Conservation (phyloP, 768 basidiomycete species). For the Xerocomus potaroensis region DNA sequence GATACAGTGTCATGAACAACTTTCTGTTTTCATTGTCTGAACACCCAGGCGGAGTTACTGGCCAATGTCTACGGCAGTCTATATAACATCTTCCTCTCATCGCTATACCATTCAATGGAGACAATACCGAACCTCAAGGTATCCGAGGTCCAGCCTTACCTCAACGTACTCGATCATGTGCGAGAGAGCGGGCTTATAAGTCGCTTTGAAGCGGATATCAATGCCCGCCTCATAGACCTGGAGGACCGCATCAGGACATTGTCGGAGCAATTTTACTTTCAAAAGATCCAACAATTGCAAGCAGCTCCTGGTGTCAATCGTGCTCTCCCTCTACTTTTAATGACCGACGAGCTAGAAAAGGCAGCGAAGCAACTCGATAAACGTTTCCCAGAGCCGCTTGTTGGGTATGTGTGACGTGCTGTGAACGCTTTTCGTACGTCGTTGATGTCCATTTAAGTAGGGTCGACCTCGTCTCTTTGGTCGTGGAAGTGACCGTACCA, state of each 20-base stretch:
- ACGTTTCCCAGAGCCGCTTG: conserved; percentile 77
- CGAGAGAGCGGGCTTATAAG: conserved; percentile 66
- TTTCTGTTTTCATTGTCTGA: conserved; percentile 5
- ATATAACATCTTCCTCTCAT: conserved; percentile 84
- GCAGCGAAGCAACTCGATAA: conserved; percentile 78
- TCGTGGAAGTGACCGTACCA: conserved; percentile 66
- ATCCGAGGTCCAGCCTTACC: conserved; percentile 60
- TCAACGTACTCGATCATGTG: conserved; percentile 67
- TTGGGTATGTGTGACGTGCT: conserved; percentile 52
- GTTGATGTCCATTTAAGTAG: conserved; percentile 38
- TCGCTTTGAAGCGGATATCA: conserved; percentile 70
- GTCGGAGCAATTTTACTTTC: conserved; percentile 56
- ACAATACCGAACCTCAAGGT: conserved; percentile 67
- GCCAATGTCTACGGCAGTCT: conserved; percentile 64
- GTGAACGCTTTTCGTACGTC: not conserved
- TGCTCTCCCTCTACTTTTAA: conserved; percentile 72
- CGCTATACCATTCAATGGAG: conserved; percentile 82
- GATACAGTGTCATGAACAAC: not conserved
- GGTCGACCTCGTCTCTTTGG: conserved; percentile 71
- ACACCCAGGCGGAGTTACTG: conserved; percentile 59
- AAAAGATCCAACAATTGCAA: conserved; percentile 60
- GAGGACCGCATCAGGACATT: conserved; percentile 60
- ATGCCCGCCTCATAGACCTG: conserved; percentile 62
- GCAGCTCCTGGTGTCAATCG: conserved; percentile 73
- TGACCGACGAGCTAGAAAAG: conserved; percentile 91